Base-by-base conservation (phyloP, 179 eudicot genomes). In the Spinacia oleracea region DNA sequence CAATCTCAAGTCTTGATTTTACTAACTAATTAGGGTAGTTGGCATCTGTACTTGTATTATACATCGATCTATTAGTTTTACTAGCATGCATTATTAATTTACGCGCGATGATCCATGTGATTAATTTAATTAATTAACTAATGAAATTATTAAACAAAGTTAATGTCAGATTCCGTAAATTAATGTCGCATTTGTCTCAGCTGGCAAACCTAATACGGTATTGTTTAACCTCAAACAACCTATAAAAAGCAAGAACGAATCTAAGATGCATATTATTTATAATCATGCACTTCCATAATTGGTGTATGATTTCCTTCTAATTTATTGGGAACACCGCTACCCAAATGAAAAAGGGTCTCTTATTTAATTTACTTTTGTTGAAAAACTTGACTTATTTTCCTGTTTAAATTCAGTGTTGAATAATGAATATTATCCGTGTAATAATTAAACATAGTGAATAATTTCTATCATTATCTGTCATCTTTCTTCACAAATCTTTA, bases 161-260 rank as follows among this genome's bases (percentile, higher is more conserved):
- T 45, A 71, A 20, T 71, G 70, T n/a, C n/a, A n/a, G 71, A 80
- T 80, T 56, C 70, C 76, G 53, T 45, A 73, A 77, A 83, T 73
- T 34, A 77, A 69, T 77, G 83, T 80, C 60, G 83, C 77, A 64
- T 74, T 46, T 35, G 25, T 32, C 14, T 34, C 4, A 72, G 75
- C 75, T 53, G 51, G 71, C 67, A 45, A 81, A 81, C 74, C 76
- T 81, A 83, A 62, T 63, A 70, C 78, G 43, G 64, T 38, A 82
- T 81, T 83, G 81, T 79, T 80, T 83, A 80, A 50, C 40, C 23
- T 35, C 46, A 65, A 73, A 73, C 75, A 80, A 81, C 83, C 85
- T 81, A 77, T 56, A 77, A 79, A 62, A 62, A 73, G 87, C 51
- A 82, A 82, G 70, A 84, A 70, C 69, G 74, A 78, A 74, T 79